phyloP scores from a whole-genome alignment of 129 eudicot species.

The Artemisia annua region DNA sequence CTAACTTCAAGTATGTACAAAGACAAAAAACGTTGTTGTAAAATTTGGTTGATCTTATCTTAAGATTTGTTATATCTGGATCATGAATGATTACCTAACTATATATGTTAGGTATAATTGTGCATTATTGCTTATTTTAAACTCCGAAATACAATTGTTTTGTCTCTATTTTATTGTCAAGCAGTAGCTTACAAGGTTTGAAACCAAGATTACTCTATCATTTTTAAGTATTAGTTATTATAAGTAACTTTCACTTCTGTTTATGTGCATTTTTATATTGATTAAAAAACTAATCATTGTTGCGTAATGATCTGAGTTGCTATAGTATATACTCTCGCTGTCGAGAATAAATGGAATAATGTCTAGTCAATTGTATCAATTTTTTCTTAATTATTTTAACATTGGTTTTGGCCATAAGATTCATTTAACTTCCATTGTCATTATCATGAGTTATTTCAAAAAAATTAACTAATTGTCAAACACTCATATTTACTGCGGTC shows the following conservation, averaged over 20 bases:
- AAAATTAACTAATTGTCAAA: not conserved
- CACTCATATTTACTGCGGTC: constrained; percentile 2
- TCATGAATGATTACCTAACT: not conserved
- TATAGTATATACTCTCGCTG: constrained; percentile 10
- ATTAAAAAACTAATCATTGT: constrained; percentile 11
- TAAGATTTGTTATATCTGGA: constrained; percentile 6
- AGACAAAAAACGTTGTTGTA: constrained; percentile 23
- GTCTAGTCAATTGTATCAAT: not conserved
- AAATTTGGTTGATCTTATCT: not conserved
- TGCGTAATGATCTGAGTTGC: constrained; percentile 14
- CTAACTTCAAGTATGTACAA: not conserved
- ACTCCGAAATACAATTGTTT: not conserved
- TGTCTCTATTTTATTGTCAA: constrained; percentile 17
- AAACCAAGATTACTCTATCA: not conserved
- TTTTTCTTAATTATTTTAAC: not conserved
- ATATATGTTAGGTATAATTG: not conserved
- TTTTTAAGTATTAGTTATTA: not conserved
- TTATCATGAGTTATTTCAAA: not conserved
- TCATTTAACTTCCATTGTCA: constrained; percentile 2
- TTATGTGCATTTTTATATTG: constrained; percentile 4
- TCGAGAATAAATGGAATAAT: constrained; percentile 8
- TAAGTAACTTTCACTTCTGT: constrained; percentile 2
- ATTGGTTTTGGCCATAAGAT: constrained; percentile 6
- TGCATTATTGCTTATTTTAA: constrained; percentile 24
- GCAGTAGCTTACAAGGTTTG: constrained; percentile 28